phyloP scores from a whole-genome alignment of 208 protist species.

The Trypanosoma avium region DNA sequence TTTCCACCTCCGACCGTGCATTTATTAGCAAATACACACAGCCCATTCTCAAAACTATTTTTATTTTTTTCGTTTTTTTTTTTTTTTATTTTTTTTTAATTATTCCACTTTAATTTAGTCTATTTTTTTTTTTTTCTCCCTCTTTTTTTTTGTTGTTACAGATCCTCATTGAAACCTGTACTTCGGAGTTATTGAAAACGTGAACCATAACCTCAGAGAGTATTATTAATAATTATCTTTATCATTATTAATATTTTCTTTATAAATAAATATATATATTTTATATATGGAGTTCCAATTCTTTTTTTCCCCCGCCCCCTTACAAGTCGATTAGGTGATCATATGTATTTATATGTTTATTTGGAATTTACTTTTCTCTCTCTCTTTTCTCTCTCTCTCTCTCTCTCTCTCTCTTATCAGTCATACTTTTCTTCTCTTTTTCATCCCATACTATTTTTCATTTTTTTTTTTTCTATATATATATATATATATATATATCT shows the following conservation, averaged over 20 bases:
- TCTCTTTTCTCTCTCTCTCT: neutral
- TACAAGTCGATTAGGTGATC: no score
- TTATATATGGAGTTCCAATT: no score
- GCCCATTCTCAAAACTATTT: no score
- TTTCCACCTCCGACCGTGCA: no score
- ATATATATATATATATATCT: constrained; percentile 1
- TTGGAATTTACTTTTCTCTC: neutral
- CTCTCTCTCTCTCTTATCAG: constrained; percentile 7
- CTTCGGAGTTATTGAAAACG: no score
- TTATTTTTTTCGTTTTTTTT: neutral
- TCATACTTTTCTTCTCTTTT: neutral
- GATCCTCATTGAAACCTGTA: no score
- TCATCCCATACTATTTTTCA: neutral
- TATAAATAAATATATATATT: constrained; percentile 5
- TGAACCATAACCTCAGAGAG: no score
- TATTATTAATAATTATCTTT: no score
- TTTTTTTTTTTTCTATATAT: constrained; percentile 17
- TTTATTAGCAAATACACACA: no score
- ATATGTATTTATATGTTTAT: neutral
- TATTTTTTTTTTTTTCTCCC: constrained; percentile 1
- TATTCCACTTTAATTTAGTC: constrained; percentile 1
- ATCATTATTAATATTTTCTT: neutral
- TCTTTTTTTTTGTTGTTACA: constrained; percentile 12
- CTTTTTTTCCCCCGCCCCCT: no score
- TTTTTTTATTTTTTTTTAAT: neutral